Evolutionary conservation across 208 protist genomes (phyloP).

Genomic region (Leishmania braziliensis): DNA sequence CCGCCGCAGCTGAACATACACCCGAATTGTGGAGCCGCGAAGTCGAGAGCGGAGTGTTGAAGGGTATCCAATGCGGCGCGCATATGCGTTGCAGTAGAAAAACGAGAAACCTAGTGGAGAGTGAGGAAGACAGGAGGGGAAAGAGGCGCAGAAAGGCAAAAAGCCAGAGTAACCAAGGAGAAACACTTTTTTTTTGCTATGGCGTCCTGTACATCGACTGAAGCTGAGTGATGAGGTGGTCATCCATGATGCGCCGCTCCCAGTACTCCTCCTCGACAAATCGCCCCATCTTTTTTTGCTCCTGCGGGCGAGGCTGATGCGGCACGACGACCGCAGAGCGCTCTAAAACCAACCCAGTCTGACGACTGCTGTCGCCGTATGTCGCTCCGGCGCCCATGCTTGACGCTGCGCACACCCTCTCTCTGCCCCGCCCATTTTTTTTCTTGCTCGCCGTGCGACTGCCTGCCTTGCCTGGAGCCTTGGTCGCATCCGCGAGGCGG

Average conservation of each 20-base stretch:
- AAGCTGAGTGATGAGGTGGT: conserved; percentile 43
- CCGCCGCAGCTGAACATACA: no score
- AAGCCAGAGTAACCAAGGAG: neutral
- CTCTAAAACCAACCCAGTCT: neutral
- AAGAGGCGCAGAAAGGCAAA: neutral
- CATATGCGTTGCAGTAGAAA: neutral
- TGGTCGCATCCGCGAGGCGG: neutral
- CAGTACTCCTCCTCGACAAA: conserved; percentile 52
- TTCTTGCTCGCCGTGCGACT: neutral
- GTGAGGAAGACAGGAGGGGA: neutral
- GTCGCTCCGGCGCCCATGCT: no score
- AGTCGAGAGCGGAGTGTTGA: neutral
- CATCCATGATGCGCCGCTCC: conserved; percentile 37
- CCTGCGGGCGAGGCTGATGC: conserved; percentile 7
- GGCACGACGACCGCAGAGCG: conserved; percentile 5
- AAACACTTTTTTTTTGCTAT: neutral
- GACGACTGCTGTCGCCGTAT: neutral
- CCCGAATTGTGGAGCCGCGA: neutral
- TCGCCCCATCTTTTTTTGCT: conserved; percentile 40
- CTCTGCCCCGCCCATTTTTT: neutral
- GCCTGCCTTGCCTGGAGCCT: neutral
- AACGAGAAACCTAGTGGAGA: neutral
- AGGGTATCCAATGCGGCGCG: neutral
- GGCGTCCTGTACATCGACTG: conserved; percentile 19
- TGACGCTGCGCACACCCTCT: neutral